Evolutionary conservation across 208 protist species (phyloP), one percentile per base, ranked within the genome.

Genomic region (Trypanosoma mega): DNA sequence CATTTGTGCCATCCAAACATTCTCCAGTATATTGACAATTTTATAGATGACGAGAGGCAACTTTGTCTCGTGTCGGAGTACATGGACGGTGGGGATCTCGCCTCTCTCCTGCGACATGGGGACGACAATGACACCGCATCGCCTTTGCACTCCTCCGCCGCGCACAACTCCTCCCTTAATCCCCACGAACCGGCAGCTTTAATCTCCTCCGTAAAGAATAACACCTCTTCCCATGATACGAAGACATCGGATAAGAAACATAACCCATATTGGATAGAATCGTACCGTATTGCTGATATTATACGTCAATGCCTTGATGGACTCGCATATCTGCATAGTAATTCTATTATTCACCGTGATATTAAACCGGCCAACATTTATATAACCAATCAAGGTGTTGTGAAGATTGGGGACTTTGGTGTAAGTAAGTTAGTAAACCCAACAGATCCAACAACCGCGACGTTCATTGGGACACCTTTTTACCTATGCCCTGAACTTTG

Each of bases 351-450:
- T 18, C 94, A 98, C 67, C 82, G 94, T 34, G 94, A 98, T 63
- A 84, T 98, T 47, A 98, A 98, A 63, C 80, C 94, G 1, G 79
- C 83, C 1, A 98, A 98, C 70, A 75, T 98, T 4, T 96, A 93
- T 64, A 52, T 97, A 11, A 78, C 65, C 18, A 69, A 80, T 24
- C 63, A 61, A 33, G 80, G 75, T 23, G 68, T 61, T 3, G 67
- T 94, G 5, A 92, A 92, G 59, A 37, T 97, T 34, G 88, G 87
- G 0, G 92, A 97, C 70, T 96, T 97, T 67, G 92, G 92, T 33
- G 81, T 94, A 2, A 86, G 88, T 23, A 87, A 90, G 63, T 65
- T 94, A 46, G 71, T 96, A 21, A 75, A 43, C 49, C 65, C 74
- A 3, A 41, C 57, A 9, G 66, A 79, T 21, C 85, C 82, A 24